Conservation (phyloP, 1,284 basidiomycete species). For the Cronartium ribicola region DNA sequence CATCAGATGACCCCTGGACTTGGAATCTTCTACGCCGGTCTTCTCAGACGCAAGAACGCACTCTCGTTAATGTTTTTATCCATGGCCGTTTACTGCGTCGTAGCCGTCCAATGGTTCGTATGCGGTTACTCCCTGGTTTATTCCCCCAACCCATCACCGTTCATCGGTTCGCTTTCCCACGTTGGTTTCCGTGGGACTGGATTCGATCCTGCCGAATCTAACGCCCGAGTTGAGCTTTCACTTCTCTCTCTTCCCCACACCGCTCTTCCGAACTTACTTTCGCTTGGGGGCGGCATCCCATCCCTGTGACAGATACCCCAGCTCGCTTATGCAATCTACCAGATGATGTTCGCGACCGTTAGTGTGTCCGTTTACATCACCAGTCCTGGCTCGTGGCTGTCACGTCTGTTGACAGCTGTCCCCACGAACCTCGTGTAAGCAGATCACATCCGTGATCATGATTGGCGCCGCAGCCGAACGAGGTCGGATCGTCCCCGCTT, state of each 20-base stretch:
- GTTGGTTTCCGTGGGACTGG: background rate
- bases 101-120: conserved; percentile 63
- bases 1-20: conserved; percentile 14
- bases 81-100: conserved; percentile 69
- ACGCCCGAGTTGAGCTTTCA: background rate
- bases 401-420: too few species aligned
- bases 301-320: background rate
- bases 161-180: background rate
- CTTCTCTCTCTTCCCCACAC: background rate
- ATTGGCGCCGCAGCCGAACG: conserved; percentile 90
- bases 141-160: conserved; percentile 1
- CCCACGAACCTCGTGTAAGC: conserved; percentile 13
- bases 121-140: conserved; percentile 37
- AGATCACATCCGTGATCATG: conserved; percentile 65
- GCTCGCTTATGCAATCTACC: background rate
- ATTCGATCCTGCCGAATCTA: conserved; percentile 6
- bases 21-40: conserved; percentile 77
- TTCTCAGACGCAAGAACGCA: conserved; percentile 77
- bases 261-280: background rate
- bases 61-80: conserved; percentile 83
- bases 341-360: conserved; percentile 2
- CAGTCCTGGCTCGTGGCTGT: too few species aligned
- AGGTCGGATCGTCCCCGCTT: conserved; percentile 75
- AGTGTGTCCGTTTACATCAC: background rate
- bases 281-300: background rate